Evolutionary conservation across 164 flowering plant species (phyloP), one percentile per base, ranked within the genome.

Genomic region (Tinospora cordifolia): DNA sequence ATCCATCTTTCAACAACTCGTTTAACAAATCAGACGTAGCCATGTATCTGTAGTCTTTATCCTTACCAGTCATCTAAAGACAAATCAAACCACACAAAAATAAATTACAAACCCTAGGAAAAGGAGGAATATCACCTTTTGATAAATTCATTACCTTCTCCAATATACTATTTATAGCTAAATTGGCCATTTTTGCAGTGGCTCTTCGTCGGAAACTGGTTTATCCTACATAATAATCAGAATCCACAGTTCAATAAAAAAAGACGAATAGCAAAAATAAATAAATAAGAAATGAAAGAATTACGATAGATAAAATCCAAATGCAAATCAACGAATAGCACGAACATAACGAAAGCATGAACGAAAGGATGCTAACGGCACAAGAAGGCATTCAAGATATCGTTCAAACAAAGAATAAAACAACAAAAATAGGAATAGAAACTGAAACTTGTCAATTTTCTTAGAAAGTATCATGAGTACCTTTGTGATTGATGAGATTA

Each of bases 1-100:
- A 91, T 22, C 76, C 81, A 11, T 90, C 97, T 85, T 87, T 95
- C 77, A 81, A 88, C 54, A 95, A 78, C 77, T 90, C 99, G 80
- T 86, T 89, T 21, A 95, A 77, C 83, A 95, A 81, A 81, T 95
- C 99, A 63, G 97, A 95, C 66, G 99, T 95, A 24, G 99, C 99
- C 99, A 95, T 95, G 54, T 95, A 95, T 77, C 99, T 84, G 76
- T 84, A 95, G 81, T 95, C 99, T 79, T 95, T 95, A 81, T 95
- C 99, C 79, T 95, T 95, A 34, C 97, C 99, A 0, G 96, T 92
- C 93, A 95, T 95, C 99, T 95, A 84, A 63, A 78, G 69, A 71
- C 22, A 51, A 51, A 51, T 17, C 70, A 65, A 72, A 0, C 24
- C 69, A 72, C 44, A 19, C 60, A 24, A 73, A 69, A 5, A 41